These are phyloP conservation scores for Oryza longistaminata DNA, from an alignment of 176 grass and related monocot genomes.

Conservation along the genomic window DNA sequence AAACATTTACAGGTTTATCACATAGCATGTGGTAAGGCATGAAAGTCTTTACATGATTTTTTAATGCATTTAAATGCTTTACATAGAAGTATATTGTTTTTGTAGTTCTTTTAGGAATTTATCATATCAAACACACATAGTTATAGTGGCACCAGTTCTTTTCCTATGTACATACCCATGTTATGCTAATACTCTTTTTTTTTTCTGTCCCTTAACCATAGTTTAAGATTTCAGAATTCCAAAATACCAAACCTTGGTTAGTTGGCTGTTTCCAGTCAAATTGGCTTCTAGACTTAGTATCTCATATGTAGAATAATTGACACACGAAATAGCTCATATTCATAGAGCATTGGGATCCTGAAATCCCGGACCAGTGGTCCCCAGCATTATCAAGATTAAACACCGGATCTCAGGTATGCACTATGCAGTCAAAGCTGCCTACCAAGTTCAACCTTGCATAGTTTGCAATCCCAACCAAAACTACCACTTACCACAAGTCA, in stretches of 20 bases:
- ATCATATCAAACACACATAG: not conserved
- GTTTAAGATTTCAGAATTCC: not conserved
- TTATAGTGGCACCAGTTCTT: not conserved
- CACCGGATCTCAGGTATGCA: too few species aligned
- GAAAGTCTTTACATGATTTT: not conserved
- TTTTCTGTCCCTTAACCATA: not conserved
- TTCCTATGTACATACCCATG: not conserved
- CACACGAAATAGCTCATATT: not conserved
- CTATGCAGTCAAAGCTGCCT: too few species aligned
- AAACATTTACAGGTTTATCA: not conserved
- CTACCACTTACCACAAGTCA: not conserved
- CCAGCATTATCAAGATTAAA: not conserved
- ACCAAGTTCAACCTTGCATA: too few species aligned
- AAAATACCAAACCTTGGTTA: not conserved
- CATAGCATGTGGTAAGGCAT: not conserved
- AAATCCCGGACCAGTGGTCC: not conserved
- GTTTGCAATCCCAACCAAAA: too few species aligned
- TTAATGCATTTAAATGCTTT: conserved; percentile 9
- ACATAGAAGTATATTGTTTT: not conserved
- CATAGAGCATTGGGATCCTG: not conserved
- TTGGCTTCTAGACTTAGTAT: not conserved
- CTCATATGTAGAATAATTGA: not conserved
- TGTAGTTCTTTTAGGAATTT: not conserved
- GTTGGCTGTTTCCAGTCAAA: not conserved
- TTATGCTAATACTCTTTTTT: not conserved